A percentile compares a stretch with the other conserved stretches of the same genome.
These are phyloP conservation scores for Podaxis mareebaensis DNA, from an alignment of 768 basidiomycete genomes.

Conservation along the genomic window DNA sequence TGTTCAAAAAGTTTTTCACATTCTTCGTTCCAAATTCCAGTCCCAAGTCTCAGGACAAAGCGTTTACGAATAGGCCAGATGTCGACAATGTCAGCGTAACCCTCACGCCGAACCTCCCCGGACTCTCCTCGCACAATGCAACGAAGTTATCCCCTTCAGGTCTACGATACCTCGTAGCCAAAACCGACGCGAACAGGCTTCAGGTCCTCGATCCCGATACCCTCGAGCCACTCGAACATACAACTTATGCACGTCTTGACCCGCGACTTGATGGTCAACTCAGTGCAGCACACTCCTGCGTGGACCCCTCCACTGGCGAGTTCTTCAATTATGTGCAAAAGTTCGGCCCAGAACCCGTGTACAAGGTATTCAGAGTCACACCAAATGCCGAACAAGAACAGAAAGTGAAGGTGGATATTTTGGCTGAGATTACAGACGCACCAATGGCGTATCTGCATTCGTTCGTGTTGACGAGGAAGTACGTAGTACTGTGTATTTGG, in stretches of 20 bases:
- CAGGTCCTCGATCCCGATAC: constrained; percentile 4
- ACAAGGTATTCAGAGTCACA: constrained; percentile 1
- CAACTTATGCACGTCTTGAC: constrained; percentile 3
- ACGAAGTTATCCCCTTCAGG: not conserved
- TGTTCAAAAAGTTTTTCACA: constrained; percentile 13
- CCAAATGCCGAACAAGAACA: not conserved
- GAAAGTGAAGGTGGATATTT: constrained; percentile 8
- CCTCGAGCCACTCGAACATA: constrained; percentile 3
- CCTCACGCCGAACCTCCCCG: constrained; percentile 7
- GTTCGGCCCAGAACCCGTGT: not conserved
- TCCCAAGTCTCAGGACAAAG: not conserved
- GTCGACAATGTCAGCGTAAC: constrained; percentile 8
- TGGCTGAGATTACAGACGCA: constrained; percentile 8
- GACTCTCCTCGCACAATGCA: constrained; percentile 5
- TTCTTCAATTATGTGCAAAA: constrained; percentile 11
- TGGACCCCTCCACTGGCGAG: not conserved
- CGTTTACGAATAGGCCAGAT: not conserved
- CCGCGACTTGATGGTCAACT: constrained; percentile 6
- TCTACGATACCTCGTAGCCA: constrained; percentile 6
- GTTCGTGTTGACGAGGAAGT: constrained; percentile 8
- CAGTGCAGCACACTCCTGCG: constrained; percentile 8
- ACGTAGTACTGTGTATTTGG: constrained; percentile 4
- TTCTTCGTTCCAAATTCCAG: not conserved
- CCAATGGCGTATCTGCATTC: constrained; percentile 14
- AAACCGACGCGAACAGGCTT: constrained; percentile 6